phyloP scores from a whole-genome alignment of 306 rosid species.

The Trifolium repens region DNA sequence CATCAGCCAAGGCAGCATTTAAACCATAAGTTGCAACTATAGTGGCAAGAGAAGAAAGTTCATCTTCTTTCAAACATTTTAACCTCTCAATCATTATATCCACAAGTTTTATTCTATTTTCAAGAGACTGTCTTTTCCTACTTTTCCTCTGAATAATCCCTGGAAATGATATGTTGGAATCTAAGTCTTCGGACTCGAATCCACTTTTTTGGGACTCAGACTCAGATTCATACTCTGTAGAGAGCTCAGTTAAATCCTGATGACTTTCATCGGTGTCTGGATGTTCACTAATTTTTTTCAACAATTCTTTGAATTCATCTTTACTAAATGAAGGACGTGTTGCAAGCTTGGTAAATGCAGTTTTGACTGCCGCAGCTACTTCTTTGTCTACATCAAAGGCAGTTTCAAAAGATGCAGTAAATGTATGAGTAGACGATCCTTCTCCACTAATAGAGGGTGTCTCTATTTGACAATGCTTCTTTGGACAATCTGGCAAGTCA shows the following conservation, averaged over 20 bases:
- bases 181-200: conserved; percentile 46
- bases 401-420: conserved; percentile 88
- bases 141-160: conserved; percentile 54
- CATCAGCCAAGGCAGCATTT: conserved; percentile 84
- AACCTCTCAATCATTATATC: conserved; percentile 82
- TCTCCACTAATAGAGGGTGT: conserved; percentile 60
- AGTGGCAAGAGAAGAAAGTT: conserved; percentile 90
- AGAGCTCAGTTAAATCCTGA: conserved; percentile 52
- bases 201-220: conserved; percentile 48
- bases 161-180: conserved; percentile 49
- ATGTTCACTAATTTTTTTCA: conserved; percentile 81
- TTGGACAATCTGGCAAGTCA: conserved; percentile 80
- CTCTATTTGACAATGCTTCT: conserved; percentile 67
- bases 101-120: conserved; percentile 61
- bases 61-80: conserved; percentile 81
- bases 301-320: conserved; percentile 74
- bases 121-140: conserved; percentile 67
- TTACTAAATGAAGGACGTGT: conserved; percentile 66
- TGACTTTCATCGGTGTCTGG: conserved; percentile 67
- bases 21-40: conserved; percentile 93
- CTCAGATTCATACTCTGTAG: conserved; percentile 62
- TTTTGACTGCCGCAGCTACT: conserved; percentile 91
- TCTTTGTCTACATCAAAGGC: conserved; percentile 92
- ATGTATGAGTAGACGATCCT: conserved; percentile 69
- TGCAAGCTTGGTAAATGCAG: conserved; percentile 76